Base-by-base conservation (phyloP, 805 yeast genomes). In the Kluyveromyces dobzhanskii region DNA sequence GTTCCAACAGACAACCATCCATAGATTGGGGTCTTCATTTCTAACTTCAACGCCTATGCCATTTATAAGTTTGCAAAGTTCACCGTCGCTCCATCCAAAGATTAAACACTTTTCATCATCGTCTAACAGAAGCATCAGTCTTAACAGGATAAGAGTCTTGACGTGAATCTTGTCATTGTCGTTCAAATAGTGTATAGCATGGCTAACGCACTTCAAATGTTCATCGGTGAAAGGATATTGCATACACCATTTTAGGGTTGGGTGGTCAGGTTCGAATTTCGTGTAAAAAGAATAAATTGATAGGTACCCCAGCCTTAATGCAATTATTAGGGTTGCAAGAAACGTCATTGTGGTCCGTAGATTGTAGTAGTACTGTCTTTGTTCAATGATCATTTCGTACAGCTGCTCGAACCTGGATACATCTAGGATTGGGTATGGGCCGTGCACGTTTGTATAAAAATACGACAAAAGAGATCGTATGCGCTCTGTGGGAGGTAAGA, bases 401-500 rank as follows among this genome's bases (percentile, higher is more conserved):
- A 13, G 26, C 9, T 5, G 13, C 19, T 32, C 35, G 19, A 32
- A 23, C 12, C 12, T 9, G 9, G 7, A n/a, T 12, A 23, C 35
- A 19, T 32, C 35, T 10, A 23, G 10, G 7, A 32, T 13, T 19
- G 35, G 35, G 27, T 32, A 32, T 23, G 27, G 16, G 12, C 28
- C 16, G 17, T 38, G 37, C 21, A 42, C 42, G 23, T 32, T 34
- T 4, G 41, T 14, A 17, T 24, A 25, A 17, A 17, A 34, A 17
- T 17, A 25, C 14, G 30, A 17, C 12, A 17, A 9, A 4, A 25
- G 18, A 19, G 37, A 10, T n/a, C 23, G n/a, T 21, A 34, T 12
- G n/a, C 16, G 10, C 4, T 14, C 23, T 26, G 4, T 3, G n/a
- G 37, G n/a, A 13, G 35, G 35, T 27, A 32, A 23, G 12, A n/a